Evolutionary conservation across 768 basidiomycete genomes (phyloP).

Genomic region (Podaxis sp.): DNA sequence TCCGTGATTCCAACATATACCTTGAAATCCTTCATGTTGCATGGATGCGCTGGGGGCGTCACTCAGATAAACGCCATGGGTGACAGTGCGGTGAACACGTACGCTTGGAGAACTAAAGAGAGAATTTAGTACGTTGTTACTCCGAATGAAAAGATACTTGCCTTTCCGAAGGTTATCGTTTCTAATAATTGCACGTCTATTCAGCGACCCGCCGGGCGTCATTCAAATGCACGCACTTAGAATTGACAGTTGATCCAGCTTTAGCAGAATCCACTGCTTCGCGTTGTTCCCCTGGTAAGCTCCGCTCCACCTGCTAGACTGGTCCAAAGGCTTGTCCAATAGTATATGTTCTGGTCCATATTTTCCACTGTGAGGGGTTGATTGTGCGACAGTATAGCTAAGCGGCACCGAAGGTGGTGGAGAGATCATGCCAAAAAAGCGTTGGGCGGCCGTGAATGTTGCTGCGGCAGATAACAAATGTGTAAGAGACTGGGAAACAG

Average conservation of each 20-base stretch:
- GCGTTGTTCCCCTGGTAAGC: slow-evolving; percentile 49
- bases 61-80: slow-evolving; percentile 9
- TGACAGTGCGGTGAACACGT: slow-evolving; percentile 13
- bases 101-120: slow-evolving; percentile 42
- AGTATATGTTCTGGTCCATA: slow-evolving; percentile 72
- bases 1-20: slow-evolving; percentile 61
- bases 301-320: slow-evolving; percentile 75
- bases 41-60: slow-evolving; percentile 63
- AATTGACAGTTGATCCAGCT: slow-evolving; percentile 55
- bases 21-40: slow-evolving; percentile 84
- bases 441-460: neutral
- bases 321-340: slow-evolving; percentile 59
- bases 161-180: slow-evolving; percentile 81
- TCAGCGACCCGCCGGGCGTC: neutral
- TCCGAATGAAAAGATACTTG: slow-evolving; percentile 26
- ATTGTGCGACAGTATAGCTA: slow-evolving; percentile 52
- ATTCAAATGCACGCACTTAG: slow-evolving; percentile 55
- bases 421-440: neutral
- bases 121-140: slow-evolving; percentile 12
- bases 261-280: slow-evolving; percentile 72
- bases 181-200: slow-evolving; percentile 35
- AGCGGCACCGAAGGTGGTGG: slow-evolving; percentile 28
- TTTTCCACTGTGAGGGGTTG: slow-evolving; percentile 69
- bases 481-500: neutral
- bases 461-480: neutral